These are phyloP conservation scores for Fusarium sp. DNA, from an alignment of 2,329 filamentous ascomycete genomes.

Conservation along the genomic window DNA sequence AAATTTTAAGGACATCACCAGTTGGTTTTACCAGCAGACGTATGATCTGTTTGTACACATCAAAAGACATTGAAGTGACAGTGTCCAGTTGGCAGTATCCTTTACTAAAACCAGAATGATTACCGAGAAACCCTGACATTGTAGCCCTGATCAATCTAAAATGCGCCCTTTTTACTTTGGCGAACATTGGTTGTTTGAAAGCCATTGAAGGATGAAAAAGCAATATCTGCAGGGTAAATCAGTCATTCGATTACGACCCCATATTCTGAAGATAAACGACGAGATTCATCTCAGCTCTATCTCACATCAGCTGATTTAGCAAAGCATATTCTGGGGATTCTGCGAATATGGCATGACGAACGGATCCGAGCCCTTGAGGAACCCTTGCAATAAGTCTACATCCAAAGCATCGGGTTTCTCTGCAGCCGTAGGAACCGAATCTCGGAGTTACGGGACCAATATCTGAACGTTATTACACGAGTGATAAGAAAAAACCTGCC, in stretches of 20 bases:
- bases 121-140: no score
- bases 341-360: conserved; percentile 25
- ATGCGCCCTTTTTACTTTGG: no score
- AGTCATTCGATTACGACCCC: conserved; percentile 9
- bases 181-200: no score
- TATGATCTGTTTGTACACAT: no score
- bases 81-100: no score
- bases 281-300: conserved; percentile 25
- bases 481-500: background rate
- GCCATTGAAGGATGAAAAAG: no score
- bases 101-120: no score
- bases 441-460: background rate
- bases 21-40: no score
- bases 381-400: background rate
- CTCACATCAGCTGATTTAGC: conserved; percentile 25
- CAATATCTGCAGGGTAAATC: no score
- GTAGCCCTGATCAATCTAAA: no score
- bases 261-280: conserved; percentile 35
- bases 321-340: conserved; percentile 1
- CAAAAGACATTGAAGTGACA: no score
- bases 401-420: conserved; percentile 2
- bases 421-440: conserved; percentile 1
- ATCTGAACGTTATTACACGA: background rate
- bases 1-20: no score
- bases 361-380: background rate